Percentiles rank a stretch among this genome's conserved stretches.
These are phyloP conservation scores for Herpetospermum pedunculosum DNA, from an alignment of 306 rosid species.

Conservation along the genomic window DNA sequence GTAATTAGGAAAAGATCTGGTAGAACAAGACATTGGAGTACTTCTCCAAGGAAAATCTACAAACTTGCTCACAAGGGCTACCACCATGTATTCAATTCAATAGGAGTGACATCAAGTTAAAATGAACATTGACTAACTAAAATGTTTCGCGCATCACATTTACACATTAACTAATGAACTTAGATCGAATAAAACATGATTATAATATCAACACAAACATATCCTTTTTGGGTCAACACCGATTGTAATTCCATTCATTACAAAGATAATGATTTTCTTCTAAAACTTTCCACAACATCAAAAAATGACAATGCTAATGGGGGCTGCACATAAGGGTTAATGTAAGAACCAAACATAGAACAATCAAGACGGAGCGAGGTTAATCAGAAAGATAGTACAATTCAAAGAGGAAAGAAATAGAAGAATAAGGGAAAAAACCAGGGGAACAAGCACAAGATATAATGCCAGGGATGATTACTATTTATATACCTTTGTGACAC, in stretches of 20 bases:
- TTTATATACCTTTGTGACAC: slow-evolving; percentile 39
- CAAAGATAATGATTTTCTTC: background rate
- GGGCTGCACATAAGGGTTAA: background rate
- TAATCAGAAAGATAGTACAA: background rate
- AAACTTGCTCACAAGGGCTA: background rate
- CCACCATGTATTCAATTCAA: too few relatives aligned
- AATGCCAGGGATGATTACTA: background rate
- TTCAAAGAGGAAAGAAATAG: background rate
- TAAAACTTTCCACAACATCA: background rate
- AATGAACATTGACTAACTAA: background rate
- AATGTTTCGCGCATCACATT: background rate
- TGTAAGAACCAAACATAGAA: background rate
- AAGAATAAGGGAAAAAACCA: background rate
- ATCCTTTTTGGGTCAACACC: background rate
- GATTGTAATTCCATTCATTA: background rate
- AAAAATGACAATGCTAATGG: background rate
- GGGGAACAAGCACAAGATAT: background rate
- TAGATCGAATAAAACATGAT: background rate
- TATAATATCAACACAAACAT: background rate
- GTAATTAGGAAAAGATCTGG: background rate
- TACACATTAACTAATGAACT: background rate
- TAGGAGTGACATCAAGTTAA: background rate
- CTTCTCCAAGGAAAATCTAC: background rate
- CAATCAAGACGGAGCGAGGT: background rate
- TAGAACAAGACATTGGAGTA: background rate